Evolutionary conservation across 352 stramenopile species (phyloP).

Genomic region (Phytophthora citrophthora): DNA sequence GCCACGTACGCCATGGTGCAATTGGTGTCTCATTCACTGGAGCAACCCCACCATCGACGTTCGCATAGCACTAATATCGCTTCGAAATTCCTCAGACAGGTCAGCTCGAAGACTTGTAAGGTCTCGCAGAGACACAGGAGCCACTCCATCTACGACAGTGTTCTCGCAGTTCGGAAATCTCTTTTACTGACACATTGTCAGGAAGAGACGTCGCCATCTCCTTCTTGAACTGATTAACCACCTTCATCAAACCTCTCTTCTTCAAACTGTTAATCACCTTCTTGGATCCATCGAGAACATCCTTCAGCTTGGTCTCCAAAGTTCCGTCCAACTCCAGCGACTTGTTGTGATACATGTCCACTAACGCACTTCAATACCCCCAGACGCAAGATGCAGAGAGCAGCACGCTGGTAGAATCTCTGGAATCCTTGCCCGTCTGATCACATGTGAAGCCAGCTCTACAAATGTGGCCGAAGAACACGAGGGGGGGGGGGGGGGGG

Average conservation of each 20-base stretch:
- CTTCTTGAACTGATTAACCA: neutral
- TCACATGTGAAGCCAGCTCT: neutral
- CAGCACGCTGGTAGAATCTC: neutral
- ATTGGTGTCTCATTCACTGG: no score
- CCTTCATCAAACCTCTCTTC: conserved; percentile 9
- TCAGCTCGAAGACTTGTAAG: no score
- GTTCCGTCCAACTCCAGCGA: neutral
- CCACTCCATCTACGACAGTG: conserved; percentile 8
- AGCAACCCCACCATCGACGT: no score
- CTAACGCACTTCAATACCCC: neutral
- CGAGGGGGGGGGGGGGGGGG: neutral
- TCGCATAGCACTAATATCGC: no score
- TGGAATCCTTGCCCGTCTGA: neutral
- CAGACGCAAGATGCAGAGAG: neutral
- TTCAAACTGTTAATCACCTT: conserved; percentile 4
- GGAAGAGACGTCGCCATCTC: neutral
- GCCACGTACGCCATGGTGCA: neutral
- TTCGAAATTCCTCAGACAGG: no score
- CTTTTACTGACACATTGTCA: conserved; percentile 4
- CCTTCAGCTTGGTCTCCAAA: neutral
- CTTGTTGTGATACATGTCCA: neutral
- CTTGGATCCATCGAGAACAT: neutral
- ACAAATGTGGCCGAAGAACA: conserved; percentile 5
- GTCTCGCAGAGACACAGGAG: neutral
- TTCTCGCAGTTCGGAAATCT: neutral